Conservation (phyloP, 2,329 filamentous ascomycete genomes). For the Sporothrix inflata region DNA sequence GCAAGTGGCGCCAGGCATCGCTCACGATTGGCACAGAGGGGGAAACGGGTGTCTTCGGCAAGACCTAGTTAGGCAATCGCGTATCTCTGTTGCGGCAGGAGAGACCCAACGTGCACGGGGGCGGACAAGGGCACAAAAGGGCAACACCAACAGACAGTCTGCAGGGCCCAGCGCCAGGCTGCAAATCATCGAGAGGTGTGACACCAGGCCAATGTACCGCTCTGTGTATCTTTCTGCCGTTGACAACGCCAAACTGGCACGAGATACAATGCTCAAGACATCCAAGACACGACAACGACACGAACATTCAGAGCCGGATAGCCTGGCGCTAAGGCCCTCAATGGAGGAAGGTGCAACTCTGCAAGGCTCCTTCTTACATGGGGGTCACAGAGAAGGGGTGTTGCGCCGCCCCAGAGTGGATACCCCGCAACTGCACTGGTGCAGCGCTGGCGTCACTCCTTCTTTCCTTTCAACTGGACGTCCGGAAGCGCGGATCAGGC, state of each 20-base stretch:
- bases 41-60: conserved; percentile 25
- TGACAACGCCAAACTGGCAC: neutral
- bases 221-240: neutral
- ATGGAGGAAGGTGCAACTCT: conserved; percentile 25
- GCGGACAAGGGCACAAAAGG: neutral
- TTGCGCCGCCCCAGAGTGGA: neutral
- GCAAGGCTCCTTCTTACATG: conserved; percentile 25
- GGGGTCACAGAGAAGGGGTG: neutral
- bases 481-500: neutral
- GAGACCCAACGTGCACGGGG: neutral
- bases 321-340: conserved; percentile 19
- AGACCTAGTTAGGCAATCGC: conserved; percentile 21
- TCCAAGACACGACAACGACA: neutral
- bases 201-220: neutral
- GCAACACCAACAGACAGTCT: neutral
- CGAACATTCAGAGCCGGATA: conserved; percentile 3
- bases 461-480: conserved; percentile 9
- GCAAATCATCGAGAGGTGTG: neutral
- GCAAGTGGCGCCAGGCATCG: conserved; percentile 25
- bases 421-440: conserved; percentile 18
- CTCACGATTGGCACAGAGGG: conserved; percentile 22
- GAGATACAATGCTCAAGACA: neutral
- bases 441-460: conserved; percentile 25
- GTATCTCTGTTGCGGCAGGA: conserved; percentile 2
- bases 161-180: neutral